Evolutionary conservation across 345 rosid genomes (phyloP).

Genomic region (Euphorbia peplus): DNA sequence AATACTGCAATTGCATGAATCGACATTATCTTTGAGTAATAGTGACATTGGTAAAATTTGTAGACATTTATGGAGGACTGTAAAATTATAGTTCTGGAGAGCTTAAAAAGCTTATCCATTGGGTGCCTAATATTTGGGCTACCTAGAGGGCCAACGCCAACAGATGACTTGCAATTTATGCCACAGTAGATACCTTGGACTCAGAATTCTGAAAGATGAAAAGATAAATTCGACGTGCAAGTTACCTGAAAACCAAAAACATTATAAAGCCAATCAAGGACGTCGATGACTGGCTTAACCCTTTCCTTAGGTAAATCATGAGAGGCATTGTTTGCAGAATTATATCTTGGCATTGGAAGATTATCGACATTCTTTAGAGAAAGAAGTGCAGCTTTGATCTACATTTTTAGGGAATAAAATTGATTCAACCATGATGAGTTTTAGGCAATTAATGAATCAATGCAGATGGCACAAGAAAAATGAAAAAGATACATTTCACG

Average conservation of each 20-base stretch:
- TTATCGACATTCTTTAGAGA: slow-evolving; percentile 55
- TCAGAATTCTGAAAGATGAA: background rate
- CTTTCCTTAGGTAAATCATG: slow-evolving; percentile 40
- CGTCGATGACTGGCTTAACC: slow-evolving; percentile 45
- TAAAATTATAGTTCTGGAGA: background rate
- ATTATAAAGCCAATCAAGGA: slow-evolving; percentile 92
- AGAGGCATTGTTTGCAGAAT: slow-evolving; percentile 14
- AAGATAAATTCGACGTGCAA: slow-evolving; percentile 14
- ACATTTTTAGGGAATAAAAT: slow-evolving; percentile 14
- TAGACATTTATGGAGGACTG: background rate
- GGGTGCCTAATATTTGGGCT: background rate
- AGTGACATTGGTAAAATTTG: background rate
- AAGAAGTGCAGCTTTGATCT: slow-evolving; percentile 78
- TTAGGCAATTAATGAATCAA: slow-evolving; percentile 7
- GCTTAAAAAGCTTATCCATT: slow-evolving; percentile 9
- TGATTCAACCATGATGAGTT: slow-evolving; percentile 13
- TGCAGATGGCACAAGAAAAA: slow-evolving; percentile 8
- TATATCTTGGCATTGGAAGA: slow-evolving; percentile 56
- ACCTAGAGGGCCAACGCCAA: background rate
- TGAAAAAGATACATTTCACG: slow-evolving; percentile 10
- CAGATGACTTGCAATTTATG: background rate
- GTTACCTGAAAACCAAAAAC: slow-evolving; percentile 96
- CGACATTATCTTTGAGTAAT: background rate
- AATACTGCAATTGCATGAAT: background rate
- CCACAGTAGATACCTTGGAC: slow-evolving; percentile 9